Base-by-base conservation (phyloP, 2,329 filamentous ascomycete genomes). In the Thielaviopsis ethacetica region DNA sequence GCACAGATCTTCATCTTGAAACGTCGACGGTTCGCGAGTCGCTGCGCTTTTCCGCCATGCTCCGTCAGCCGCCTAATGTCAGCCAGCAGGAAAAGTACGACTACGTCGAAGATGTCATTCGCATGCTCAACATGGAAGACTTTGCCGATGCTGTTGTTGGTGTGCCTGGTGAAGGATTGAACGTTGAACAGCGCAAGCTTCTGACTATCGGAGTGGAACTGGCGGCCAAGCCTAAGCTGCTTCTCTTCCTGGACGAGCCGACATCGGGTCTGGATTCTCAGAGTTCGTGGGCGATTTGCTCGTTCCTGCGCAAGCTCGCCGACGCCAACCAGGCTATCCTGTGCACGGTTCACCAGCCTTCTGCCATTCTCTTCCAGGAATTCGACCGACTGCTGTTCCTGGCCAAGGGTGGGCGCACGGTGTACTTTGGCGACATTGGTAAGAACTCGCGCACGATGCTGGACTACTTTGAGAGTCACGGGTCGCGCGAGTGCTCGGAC, bases 371-470 rank as follows among this genome's bases (percentile, higher is more conserved):
- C 3, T 80, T 81, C 65, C 71, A 76, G 61, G 69, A 73, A 51
- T 79, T 85, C 57, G 83, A 85, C 62, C 76, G 77, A 1, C 70
- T 85, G 1, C 71, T 85, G 0, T 82, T 86, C 68, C 74, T 86
- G 2, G 81, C 81, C 9, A 76, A 73, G 59, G 83, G 83, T 44
- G 84, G 83, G 0, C 80, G 76, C 66, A 85, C 82, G 0, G 81
- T 86, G 0, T 87, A 87, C 65, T 86, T 86, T 67, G 84, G 83
- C 7, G 74, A 84, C 1, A 81, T 86, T 49, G 84, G 84, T 0
- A 65, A 76, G 0, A 76, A 82, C 63, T 83, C 81, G 0, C 70
- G 71, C 2, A 80, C 72, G 0, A 68, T 86, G 55, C 73, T 81
- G 1, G 71, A 73, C 49, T 85, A 85, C 68, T 90, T 91, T 61